phyloP scores from a whole-genome alignment of 495 filamentous ascomycete genomes.

The Aspergillus mulundensis region DNA sequence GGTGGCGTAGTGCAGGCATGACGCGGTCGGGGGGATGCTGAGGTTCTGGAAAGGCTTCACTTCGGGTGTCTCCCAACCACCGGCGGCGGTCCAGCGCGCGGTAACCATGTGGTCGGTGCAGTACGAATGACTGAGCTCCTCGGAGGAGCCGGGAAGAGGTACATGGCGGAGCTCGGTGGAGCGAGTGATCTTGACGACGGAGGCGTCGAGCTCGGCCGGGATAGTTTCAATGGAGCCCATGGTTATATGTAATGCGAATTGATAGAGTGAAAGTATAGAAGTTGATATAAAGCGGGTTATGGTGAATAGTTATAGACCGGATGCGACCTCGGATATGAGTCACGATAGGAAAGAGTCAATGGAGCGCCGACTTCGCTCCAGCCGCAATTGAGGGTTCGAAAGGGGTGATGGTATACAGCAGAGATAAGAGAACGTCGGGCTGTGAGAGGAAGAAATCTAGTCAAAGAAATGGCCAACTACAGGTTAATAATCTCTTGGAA shows the following conservation, averaged over 20 bases:
- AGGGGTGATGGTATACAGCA: neutral
- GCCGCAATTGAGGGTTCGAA: neutral
- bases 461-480: neutral
- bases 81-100: conserved; percentile 58
- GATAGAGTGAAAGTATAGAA: neutral
- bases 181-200: conserved; percentile 63
- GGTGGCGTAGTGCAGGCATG: conserved; percentile 31
- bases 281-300: neutral
- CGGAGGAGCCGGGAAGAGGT: conserved; percentile 54
- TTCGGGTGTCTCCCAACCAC: conserved; percentile 75
- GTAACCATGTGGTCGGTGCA: conserved; percentile 93
- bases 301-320: neutral
- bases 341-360: conserved; percentile 6
- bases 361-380: neutral
- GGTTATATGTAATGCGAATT: conserved; percentile 5
- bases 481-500: neutral
- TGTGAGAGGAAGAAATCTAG: neutral
- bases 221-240: conserved; percentile 37
- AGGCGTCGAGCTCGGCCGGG: conserved; percentile 60
- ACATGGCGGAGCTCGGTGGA: conserved; percentile 65
- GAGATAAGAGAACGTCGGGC: neutral
- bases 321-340: conserved; percentile 8
- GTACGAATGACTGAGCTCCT: conserved; percentile 49
- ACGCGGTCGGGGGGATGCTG: conserved; percentile 76
- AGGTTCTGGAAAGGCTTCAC: conserved; percentile 78